Base-by-base conservation (phyloP, 2,329 filamentous ascomycete genomes). In the Pseudogymnoascus sp. region DNA sequence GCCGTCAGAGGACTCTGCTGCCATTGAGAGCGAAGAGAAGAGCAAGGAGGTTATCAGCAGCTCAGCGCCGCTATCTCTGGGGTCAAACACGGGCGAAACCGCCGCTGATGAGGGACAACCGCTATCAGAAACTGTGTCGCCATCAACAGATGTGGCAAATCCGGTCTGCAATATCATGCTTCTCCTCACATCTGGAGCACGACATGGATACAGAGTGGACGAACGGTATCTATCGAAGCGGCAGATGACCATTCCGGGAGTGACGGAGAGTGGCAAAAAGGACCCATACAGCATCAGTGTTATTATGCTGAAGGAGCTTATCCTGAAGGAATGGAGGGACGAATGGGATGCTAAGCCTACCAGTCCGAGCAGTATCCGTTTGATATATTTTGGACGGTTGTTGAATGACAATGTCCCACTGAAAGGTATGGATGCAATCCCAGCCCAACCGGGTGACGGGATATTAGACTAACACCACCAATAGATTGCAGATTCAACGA, bases 241-340 rank as follows among this genome's bases (percentile, higher is more conserved):
- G 63, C 89, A 88, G 68, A 89, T 96, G 60, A 83, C 82, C 57
- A 84, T 94, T 1, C 87, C 90, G 17, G 86, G 87, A 33, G 75
- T 83, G 66, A 83, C 79, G 8, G 80, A 82, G 63, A 72, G 74
- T 26, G 85, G 84, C 33, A 79, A 75, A 64, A 81, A 83, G 66
- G 91, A 97, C 71, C 92, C 92, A 0, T 92, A 91, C 71, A 89
- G 87, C 71, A 91, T 97, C 75, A 96, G 90, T 67, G 88, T 96
- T 59, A 96, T 97, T 73, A 96, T 90, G 2, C 78, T 97, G 66
- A 97, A 97, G 75, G 92, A 97, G 76, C 78, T 97, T 71, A 96
- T 97, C 72, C 83, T 94, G 78, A 83, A 90, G 69, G 92, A 97
- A 73, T 97, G 93, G 93, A 82, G 91, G 67, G 87, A 86, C 68